Evolutionary conservation across 208 protist genomes (phyloP), one percentile per base, ranked within the genome.

Genomic region (Leishmania arabica): DNA sequence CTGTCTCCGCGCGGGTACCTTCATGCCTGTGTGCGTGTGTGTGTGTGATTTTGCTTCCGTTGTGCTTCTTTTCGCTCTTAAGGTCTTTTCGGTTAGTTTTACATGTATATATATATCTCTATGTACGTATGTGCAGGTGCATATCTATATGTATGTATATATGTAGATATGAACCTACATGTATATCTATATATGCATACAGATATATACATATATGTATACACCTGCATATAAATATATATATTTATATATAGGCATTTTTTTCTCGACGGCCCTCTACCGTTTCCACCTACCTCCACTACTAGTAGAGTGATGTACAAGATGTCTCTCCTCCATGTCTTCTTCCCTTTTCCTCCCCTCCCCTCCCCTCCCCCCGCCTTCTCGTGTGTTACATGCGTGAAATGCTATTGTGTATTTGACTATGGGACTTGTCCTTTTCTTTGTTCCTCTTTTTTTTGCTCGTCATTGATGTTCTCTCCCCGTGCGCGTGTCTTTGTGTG

Each of bases 291-390:
- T 2, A 54, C 24, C 75, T 81, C 8, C 69, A 73, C 69, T 73
- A 73, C 42, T 54, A 51, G 17, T 54, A 49, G 40, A 49, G 69
- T 73, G 69, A 73, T 73, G 69, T 73, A 73, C 69, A 73, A 40
- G 49, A 65, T 64, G 19, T 56, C 24, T 76, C 54, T 64, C 51
- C 19, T 62, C 72, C 7, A 27, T 37, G 0, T 24, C 19, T 42
- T 69, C 19, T 49, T 78, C 3, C 49, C 31, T 66, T 40, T 24
- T 17, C 31, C 40, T 68, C 0, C 37, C 34, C 34, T 78, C 3
- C 49, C 31, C 51, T 40, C 9, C 4, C 31, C 40, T 68, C 1
- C 40, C 51, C 21, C 31, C 27, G 34, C 24, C 8, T 31, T 58
- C 31, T 5, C 51, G 56, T 71, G 34, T 47, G 49, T 21, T 78